Percentiles rank a stretch among this genome's conserved stretches.
These are phyloP conservation scores for Strigomonas culicis DNA, from an alignment of 208 protist genomes.

Conservation along the genomic window DNA sequence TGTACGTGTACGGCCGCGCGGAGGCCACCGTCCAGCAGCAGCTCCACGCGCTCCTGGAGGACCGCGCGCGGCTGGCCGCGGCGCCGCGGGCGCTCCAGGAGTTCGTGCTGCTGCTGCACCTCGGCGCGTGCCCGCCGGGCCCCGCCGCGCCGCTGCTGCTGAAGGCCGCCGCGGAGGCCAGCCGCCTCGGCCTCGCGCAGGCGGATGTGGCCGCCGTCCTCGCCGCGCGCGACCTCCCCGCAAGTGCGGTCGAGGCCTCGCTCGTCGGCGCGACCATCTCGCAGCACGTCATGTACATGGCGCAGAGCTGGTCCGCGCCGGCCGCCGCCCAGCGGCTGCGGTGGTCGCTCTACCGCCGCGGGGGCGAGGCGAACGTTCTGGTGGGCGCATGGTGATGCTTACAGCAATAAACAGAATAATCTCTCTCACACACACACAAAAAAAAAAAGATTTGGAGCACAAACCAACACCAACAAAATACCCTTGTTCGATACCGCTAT, in stretches of 20 bases:
- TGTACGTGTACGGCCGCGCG: conserved; percentile 28
- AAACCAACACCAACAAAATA: conserved; percentile 12
- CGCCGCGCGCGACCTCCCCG: conserved; percentile 27
- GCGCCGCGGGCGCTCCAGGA: conserved; percentile 32
- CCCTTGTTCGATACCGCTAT: background rate
- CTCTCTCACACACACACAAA: background rate
- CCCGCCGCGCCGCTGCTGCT: background rate
- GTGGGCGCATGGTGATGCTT: background rate
- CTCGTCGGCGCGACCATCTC: conserved; percentile 41
- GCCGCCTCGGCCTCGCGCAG: conserved; percentile 10
- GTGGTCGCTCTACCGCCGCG: too few species aligned
- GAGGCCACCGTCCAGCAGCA: conserved; percentile 21
- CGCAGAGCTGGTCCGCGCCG: too few species aligned
- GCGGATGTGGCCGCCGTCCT: conserved; percentile 20
- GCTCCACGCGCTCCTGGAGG: conserved; percentile 24
- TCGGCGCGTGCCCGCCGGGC: conserved; percentile 1
- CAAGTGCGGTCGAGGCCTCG: conserved; percentile 21
- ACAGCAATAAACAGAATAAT: conserved; percentile 9
- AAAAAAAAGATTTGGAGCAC: background rate
- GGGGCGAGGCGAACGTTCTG: conserved; percentile 18
- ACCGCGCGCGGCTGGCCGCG: conserved; percentile 15
- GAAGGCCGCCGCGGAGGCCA: background rate
- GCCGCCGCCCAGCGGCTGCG: conserved; percentile 2
- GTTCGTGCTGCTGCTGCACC: conserved; percentile 27
- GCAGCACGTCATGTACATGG: conserved; percentile 32